phyloP scores from a whole-genome alignment of 1,284 basidiomycete species.

The Psilocybe mexicana region DNA sequence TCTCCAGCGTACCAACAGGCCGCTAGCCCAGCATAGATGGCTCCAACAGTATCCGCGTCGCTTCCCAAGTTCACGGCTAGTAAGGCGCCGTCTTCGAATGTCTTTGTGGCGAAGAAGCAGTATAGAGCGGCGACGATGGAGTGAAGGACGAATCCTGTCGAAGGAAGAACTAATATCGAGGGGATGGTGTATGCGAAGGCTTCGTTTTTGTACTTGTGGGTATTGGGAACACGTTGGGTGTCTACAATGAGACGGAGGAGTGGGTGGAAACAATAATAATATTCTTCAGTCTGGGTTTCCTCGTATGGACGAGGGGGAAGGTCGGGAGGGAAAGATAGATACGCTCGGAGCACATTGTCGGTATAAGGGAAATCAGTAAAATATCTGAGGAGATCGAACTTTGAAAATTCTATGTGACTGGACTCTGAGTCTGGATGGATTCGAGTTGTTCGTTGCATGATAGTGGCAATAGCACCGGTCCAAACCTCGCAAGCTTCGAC shows the following conservation, averaged over 20 bases:
- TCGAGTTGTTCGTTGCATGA: constrained; percentile 28
- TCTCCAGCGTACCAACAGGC: constrained; percentile 40
- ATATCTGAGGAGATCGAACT: constrained; percentile 37
- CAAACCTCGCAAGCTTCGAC: constrained; percentile 43
- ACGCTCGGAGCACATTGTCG: constrained; percentile 29
- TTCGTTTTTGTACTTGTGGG: constrained; percentile 2
- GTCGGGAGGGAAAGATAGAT: constrained; percentile 30
- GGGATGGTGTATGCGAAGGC: constrained; percentile 33
- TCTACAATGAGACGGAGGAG: constrained; percentile 32
- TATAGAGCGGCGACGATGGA: constrained; percentile 42
- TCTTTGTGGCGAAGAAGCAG: constrained; percentile 42
- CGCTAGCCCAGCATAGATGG: constrained; percentile 43
- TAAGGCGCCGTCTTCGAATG: constrained; percentile 43
- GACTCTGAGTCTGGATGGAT: background rate
- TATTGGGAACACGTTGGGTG: constrained; percentile 17
- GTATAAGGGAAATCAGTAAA: constrained; percentile 38
- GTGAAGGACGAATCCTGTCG: constrained; percentile 40
- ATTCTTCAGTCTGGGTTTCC: constrained; percentile 28
- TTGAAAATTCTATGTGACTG: constrained; percentile 26
- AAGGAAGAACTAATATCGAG: constrained; percentile 29
- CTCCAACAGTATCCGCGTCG: constrained; percentile 45
- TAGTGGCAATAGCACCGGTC: constrained; percentile 33
- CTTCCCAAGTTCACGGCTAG: constrained; percentile 43
- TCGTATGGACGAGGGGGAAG: constrained; percentile 15
- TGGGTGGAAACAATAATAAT: constrained; percentile 36